These are phyloP conservation scores for Camelina hispida DNA, from an alignment of 345 rosid genomes.

Conservation along the genomic window DNA sequence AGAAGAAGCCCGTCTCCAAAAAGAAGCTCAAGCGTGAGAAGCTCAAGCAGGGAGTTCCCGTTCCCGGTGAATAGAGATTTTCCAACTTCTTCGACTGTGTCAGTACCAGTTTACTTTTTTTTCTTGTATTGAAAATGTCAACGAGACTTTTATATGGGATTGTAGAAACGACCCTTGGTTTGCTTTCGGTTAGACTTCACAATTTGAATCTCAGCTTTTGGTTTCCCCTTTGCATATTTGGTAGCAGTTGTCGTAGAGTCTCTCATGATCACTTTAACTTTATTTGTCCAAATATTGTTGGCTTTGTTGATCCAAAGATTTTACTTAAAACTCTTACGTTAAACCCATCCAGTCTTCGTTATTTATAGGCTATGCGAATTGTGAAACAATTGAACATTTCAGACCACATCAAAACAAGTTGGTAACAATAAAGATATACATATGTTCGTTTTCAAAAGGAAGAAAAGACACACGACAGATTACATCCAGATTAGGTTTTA, in stretches of 20 bases:
- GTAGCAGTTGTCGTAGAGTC: not conserved
- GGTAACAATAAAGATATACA: slow-evolving; percentile 14
- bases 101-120: slow-evolving; percentile 19
- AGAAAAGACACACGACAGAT: slow-evolving; percentile 1
- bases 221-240: not conserved
- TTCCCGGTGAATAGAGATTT: slow-evolving; percentile 69
- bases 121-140: slow-evolving; percentile 28
- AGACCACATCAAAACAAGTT: not conserved
- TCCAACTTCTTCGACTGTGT: not conserved
- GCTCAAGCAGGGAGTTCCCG: slow-evolving; percentile 75
- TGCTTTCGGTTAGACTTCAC: slow-evolving; percentile 36
- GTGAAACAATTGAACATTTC: not conserved
- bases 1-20: slow-evolving; percentile 78
- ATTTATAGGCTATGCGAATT: not conserved
- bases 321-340: not conserved
- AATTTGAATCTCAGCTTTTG: not conserved
- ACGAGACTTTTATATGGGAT: slow-evolving; percentile 16
- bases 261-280: not conserved
- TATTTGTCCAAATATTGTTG: not conserved
- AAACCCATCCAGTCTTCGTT: not conserved
- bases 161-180: slow-evolving; percentile 4
- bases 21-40: slow-evolving; percentile 80
- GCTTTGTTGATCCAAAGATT: not conserved
- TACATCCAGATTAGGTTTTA: slow-evolving; percentile 7
- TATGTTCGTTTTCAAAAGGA: not conserved